Percentiles rank a stretch among this genome's conserved stretches.
Conservation (phyloP, 2,329 filamentous ascomycete species). For the Aureobasidium musti region DNA sequence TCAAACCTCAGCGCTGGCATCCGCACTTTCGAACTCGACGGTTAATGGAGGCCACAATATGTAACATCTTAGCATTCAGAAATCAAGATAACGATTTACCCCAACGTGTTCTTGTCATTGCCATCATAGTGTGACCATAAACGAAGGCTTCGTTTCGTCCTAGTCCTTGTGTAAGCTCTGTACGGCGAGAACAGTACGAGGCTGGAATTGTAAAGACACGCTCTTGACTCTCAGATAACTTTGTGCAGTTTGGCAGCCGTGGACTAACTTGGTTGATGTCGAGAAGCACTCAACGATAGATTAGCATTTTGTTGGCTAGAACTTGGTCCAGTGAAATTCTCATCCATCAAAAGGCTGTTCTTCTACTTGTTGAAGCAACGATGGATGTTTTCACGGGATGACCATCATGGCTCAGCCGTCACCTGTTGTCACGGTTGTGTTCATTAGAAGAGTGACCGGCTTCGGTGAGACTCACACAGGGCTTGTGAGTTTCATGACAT, state of each 20-base stretch:
- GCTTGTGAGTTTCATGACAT: constrained; percentile 11
- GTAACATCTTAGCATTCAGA: background rate
- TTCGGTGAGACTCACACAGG: constrained; percentile 11
- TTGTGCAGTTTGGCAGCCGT: background rate
- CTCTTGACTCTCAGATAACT: background rate
- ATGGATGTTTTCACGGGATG: background rate
- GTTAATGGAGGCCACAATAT: background rate
- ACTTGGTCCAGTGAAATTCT: background rate
- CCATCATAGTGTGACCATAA: background rate
- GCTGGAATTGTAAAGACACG: background rate
- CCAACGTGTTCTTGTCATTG: background rate
- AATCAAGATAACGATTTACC: background rate
- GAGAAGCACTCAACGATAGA: background rate
- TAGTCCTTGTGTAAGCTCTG: background rate
- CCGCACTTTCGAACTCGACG: background rate
- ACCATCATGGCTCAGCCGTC: background rate
- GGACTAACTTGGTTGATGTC: background rate
- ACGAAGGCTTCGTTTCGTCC: background rate
- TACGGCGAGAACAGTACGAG: background rate
- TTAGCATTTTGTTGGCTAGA: background rate
- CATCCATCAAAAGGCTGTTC: background rate
- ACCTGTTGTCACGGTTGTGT: background rate
- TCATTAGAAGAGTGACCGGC: background rate
- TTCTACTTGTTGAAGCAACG: background rate
- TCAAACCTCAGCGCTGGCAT: background rate